Base-by-base conservation (phyloP, 768 basidiomycete genomes). In the Mrakia blollopis region DNA sequence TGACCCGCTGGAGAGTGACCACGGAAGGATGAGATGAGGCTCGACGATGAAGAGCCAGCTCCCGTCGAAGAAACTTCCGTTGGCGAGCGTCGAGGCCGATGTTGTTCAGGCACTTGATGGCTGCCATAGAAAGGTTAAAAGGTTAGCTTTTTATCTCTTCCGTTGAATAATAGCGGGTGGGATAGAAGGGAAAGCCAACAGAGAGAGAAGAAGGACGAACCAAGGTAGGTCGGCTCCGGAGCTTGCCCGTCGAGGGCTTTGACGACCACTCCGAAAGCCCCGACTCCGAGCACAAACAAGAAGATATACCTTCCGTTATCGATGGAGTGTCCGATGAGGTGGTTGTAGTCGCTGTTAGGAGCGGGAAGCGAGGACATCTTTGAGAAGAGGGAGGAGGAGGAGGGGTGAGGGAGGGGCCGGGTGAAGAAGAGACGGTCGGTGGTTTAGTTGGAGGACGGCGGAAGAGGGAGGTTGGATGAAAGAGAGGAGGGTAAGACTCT, bases 91-190 rank as follows among this genome's bases (percentile, higher is more conserved):
- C 88, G 76, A 87, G 85, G 21, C 86, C 86, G 44, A 83, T 81
- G 80, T 87, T 88, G 80, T 87, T 85, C 72, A 93, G 86, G 81
- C 94, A 98, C 85, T 98, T 98, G 81, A 98, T 94, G 77, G 94
- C 94, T 73, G 67, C n/a, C n/a, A n/a, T n/a, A 23, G 47, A 50
- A 50, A 2, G 9, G 47, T 18, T 5, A 14, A 50, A 7, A 21
- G 18, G 7, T 50, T 18, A 50, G 47, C 47, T 50, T 47, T 41
- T 41, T n/a, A n/a, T n/a, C n/a, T n/a, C n/a, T n/a, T n/a, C n/a
- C n/a, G n/a, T n/a, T n/a, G n/a, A n/a, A n/a, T n/a, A n/a, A n/a
- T n/a, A n/a, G n/a, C n/a, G n/a, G n/a, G n/a, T n/a, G n/a, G n/a
- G n/a, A n/a, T n/a, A n/a, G n/a, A n/a, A 50, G 47, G 13, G 47